A percentile compares a stretch with the other conserved stretches of the same genome.
Evolutionary conservation across 208 protist genomes (phyloP).

Genomic region (Plasmodiophora brassicae): DNA sequence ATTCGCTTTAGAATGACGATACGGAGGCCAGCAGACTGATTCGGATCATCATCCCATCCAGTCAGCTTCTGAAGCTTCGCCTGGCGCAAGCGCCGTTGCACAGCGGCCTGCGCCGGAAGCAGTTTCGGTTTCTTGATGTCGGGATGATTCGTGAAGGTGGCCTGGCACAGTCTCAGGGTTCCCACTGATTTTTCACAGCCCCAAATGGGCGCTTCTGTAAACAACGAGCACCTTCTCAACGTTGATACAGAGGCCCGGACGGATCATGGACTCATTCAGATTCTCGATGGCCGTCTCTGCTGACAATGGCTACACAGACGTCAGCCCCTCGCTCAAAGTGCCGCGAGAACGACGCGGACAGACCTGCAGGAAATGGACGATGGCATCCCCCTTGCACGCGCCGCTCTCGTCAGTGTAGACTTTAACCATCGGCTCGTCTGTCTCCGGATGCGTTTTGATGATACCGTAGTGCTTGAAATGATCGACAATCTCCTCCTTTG

Average conservation of each 20-base stretch:
- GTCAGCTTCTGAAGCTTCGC: neutral
- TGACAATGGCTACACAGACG: neutral
- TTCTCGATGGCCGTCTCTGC: neutral
- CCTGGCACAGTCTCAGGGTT: neutral
- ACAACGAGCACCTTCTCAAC: neutral
- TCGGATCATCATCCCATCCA: conserved; percentile 32
- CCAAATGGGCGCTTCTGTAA: neutral
- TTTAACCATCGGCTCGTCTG: conserved; percentile 25
- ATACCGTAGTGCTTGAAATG: conserved; percentile 9
- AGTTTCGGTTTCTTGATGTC: neutral
- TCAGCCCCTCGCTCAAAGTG: neutral
- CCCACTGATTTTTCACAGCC: too few relatives aligned
- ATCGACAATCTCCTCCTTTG: conserved; percentile 8
- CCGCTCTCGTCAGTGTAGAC: neutral
- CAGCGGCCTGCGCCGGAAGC: neutral
- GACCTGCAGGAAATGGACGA: conserved; percentile 6
- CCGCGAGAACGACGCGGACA: neutral
- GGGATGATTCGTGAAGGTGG: neutral
- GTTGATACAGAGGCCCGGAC: neutral
- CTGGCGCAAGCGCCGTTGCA: neutral
- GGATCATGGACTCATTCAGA: neutral
- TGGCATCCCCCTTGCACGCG: neutral
- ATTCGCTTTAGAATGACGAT: conserved; percentile 16
- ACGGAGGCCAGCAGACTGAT: conserved; percentile 17
- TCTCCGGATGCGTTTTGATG: neutral